Evolutionary conservation across 306 rosid genomes (phyloP), one percentile per base, ranked within the genome.

Genomic region (Dryas octopetala): DNA sequence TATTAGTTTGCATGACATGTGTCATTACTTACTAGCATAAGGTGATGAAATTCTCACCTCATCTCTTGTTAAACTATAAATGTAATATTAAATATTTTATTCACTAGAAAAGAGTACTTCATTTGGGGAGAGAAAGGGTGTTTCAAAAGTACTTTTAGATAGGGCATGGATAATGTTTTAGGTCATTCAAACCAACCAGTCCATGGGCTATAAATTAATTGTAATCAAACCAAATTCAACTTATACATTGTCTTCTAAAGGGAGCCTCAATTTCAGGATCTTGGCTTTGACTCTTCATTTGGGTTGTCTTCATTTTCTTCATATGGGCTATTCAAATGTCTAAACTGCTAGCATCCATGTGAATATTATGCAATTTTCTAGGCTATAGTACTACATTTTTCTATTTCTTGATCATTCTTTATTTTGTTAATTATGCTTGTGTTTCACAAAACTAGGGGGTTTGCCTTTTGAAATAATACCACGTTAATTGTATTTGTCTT

Each of bases 201-300:
- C 67, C 54, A 53, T 40, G 62, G 76, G 62, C 49, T 62, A 60
- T 49, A 49, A 54, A 65, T 3, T 64, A 26, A 59, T 58, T 67
- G 47, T 63, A 41, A 45, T 43, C 43, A 49, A 62, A 48, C 61
- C 74, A 76, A 81, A 52, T 70, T 53, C 68, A 72, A 59, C 79
- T 60, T 54, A 74, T 14, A n/a, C 70, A n/a, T 49, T 28, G 83
- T 77, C 82, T 26, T 64, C 62, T 3, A 63, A 55, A 76, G 54
- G 46, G 52, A 32, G 59, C 89, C 93, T 81, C 79, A 80, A 82
- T 74, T 87, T 82, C 84, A 79, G 89, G 88, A 79, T 89, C 81
- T 65, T 79, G 52, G 76, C 41, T 61, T 85, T 78, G 86, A 85
- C 86, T 82, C 75, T 78, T 81, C 43, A 69, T 55, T 62, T 28